These are phyloP conservation scores for Eucalyptus guilfoylei DNA, from an alignment of 345 rosid genomes.

Conservation along the genomic window DNA sequence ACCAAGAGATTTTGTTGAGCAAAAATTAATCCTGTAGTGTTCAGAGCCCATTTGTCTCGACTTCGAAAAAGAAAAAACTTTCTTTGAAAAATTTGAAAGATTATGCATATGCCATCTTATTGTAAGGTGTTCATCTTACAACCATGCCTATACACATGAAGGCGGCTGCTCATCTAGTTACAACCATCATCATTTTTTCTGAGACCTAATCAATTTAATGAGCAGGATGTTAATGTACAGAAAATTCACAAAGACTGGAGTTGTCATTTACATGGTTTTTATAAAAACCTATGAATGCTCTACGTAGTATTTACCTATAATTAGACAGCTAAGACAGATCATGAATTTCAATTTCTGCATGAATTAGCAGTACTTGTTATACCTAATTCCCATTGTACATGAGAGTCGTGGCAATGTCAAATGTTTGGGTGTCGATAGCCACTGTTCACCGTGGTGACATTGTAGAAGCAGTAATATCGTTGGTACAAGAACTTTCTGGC, in stretches of 20 bases:
- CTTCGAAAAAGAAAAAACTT: not conserved
- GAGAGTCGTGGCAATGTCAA: not conserved
- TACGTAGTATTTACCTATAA: not conserved
- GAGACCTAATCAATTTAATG: not conserved
- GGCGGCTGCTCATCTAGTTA: not conserved
- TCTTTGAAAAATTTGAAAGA: not conserved
- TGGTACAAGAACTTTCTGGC: not conserved
- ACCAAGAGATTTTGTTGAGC: not conserved
- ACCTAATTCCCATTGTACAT: not conserved
- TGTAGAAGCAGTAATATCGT: not conserved
- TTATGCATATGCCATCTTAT: no score
- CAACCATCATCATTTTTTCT: not conserved
- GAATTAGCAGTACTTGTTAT: not conserved
- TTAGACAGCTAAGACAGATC: not conserved
- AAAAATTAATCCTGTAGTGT: not conserved
- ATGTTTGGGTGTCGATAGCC: not conserved
- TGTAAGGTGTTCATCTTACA: not conserved
- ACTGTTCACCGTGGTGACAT: not conserved
- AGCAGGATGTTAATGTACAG: not conserved
- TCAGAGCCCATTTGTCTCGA: not conserved
- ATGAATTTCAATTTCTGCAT: not conserved
- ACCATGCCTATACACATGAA: not conserved
- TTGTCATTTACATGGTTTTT: not conserved
- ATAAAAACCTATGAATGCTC: not conserved
- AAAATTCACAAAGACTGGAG: not conserved